Evolutionary conservation across 306 rosid genomes (phyloP).

Genomic region (Dalbergia cultrata): DNA sequence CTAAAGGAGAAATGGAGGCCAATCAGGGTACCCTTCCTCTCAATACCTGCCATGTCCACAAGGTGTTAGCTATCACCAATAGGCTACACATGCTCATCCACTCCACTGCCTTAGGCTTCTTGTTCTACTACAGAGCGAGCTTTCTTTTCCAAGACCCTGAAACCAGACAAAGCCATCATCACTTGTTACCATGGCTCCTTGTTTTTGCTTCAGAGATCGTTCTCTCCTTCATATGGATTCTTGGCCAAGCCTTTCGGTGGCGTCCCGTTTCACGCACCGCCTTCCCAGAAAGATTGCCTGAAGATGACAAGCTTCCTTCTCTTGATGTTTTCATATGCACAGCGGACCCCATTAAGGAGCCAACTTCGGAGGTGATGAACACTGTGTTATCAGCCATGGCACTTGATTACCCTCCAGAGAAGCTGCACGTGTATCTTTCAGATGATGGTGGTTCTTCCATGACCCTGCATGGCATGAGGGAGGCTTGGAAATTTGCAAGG

Average conservation of each 20-base stretch:
- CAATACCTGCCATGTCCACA: slow-evolving; percentile 60
- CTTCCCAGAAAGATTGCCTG: slow-evolving; percentile 67
- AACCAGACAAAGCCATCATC: neutral
- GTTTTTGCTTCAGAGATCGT: slow-evolving; percentile 65
- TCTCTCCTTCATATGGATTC: slow-evolving; percentile 78
- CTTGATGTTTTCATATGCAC: slow-evolving; percentile 79
- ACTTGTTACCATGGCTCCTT: slow-evolving; percentile 60
- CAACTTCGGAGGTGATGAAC: slow-evolving; percentile 75
- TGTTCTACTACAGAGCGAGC: slow-evolving; percentile 61
- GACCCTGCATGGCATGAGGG: slow-evolving; percentile 58
- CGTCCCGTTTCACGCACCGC: slow-evolving; percentile 56
- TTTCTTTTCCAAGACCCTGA: slow-evolving; percentile 48
- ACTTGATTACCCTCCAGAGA: slow-evolving; percentile 72
- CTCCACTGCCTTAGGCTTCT: slow-evolving; percentile 56
- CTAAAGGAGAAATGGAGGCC: slow-evolving; percentile 43
- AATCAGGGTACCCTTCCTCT: slow-evolving; percentile 45
- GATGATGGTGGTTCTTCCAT: slow-evolving; percentile 71
- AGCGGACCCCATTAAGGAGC: slow-evolving; percentile 72
- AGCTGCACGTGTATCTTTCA: slow-evolving; percentile 73
- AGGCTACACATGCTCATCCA: slow-evolving; percentile 63
- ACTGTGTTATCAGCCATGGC: slow-evolving; percentile 76
- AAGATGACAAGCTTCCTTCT: slow-evolving; percentile 63
- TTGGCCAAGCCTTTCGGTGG: slow-evolving; percentile 64
- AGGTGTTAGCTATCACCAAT: slow-evolving; percentile 46
- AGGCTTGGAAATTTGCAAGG: slow-evolving; percentile 64